Base-by-base conservation (phyloP, 805 yeast species). In the Candida schatavii region DNA sequence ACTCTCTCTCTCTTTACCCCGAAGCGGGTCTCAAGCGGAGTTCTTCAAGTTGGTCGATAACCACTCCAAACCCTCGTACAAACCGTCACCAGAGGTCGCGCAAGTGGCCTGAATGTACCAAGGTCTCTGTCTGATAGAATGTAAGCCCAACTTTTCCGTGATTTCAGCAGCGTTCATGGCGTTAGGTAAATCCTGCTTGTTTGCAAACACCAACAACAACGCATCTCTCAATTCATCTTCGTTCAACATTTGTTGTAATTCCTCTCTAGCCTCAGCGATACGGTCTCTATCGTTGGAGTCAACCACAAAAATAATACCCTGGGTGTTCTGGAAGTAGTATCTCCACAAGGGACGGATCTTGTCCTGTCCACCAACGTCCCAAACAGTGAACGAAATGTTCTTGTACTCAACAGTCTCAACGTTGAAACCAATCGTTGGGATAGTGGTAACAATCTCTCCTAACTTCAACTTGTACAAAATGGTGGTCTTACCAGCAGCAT, bases 301-400 rank as follows among this genome's bases (percentile, higher is more conserved):
- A 37, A 66, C 69, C 15, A 66, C 72, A 52, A 65, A 66, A 39
- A 66, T 66, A 44, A 66, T 64, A 46, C 71, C 72, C 46, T 66
- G 71, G 39, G 72, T 64, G 58, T 66, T 66, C 50, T 65, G 72
- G 62, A 57, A 66, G 61, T 66, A 66, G 58, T 66, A 65, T 57
- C 72, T 62, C 72, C 72, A 66, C 55, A 66, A 63, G 36, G 72
- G 72, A 51, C 72, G 54, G 50, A 66, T 66, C 55, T 65, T 66
- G 52, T 66, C 70, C 49, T 66, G 72, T 57, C 72, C 72, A 60
- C 72, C 72, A 42, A 65, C 70, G 52, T 66, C 72, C 72, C 72
- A 66, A 37, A 66, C 72, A 35, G 72, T 64, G 53, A 66, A 66
- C 28, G 70, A 61, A 49, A 66, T 65, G 60, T 66, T 66, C 57